Evolutionary conservation across 108 stramenopile species (phyloP).

Genomic region (Cyclotella atomus): DNA sequence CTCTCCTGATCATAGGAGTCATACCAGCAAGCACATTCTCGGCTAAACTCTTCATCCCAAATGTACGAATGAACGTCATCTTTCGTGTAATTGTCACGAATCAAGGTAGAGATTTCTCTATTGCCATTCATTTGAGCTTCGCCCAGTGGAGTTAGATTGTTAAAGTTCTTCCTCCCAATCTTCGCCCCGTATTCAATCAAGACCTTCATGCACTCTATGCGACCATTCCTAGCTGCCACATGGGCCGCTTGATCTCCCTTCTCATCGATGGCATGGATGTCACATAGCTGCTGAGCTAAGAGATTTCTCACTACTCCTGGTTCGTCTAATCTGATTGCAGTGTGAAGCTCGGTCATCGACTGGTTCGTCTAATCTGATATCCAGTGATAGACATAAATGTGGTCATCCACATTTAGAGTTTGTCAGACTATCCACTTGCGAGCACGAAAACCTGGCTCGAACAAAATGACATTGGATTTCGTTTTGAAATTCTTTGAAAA

Average conservation of each 20-base stretch:
- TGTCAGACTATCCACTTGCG: too few species aligned
- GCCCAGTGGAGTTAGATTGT: constrained; percentile 28
- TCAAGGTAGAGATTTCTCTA: constrained; percentile 25
- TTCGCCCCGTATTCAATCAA: constrained; percentile 47
- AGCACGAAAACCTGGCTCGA: too few species aligned
- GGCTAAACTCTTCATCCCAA: constrained; percentile 50
- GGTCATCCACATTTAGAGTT: too few species aligned
- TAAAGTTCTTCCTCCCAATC: constrained; percentile 48
- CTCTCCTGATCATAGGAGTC: constrained; percentile 25
- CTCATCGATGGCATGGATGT: constrained; percentile 30
- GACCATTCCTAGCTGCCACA: constrained; percentile 44
- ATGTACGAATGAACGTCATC: constrained; percentile 17
- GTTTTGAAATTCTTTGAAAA: too few species aligned
- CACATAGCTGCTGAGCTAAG: constrained; percentile 4
- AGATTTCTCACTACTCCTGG: constrained; percentile 23
- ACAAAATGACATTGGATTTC: too few species aligned
- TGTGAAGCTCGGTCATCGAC: constrained; percentile 37
- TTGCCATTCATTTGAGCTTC: constrained; percentile 55
- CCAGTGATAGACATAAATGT: too few species aligned
- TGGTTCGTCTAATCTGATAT: too few species aligned
- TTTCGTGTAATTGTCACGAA: constrained; percentile 38
- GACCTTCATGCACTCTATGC: constrained; percentile 38
- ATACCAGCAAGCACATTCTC: constrained; percentile 39
- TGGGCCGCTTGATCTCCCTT: constrained; percentile 53
- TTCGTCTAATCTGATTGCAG: constrained; percentile 27